phyloP scores from a whole-genome alignment of 768 basidiomycete species.

The Boletellus ananiceps region DNA sequence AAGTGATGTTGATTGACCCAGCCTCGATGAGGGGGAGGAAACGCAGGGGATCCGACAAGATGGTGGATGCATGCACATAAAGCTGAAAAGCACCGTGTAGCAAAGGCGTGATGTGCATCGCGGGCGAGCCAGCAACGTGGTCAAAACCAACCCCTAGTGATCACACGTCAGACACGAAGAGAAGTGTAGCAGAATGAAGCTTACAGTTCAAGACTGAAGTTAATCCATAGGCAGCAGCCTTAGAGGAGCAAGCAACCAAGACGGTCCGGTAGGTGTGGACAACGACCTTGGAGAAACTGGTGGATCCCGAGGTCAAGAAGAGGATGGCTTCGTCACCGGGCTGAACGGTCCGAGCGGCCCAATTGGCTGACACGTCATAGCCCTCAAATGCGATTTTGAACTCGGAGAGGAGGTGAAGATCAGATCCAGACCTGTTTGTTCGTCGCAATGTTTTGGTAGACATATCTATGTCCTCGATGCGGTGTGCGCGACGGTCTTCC shows the following conservation, averaged over 20 bases:
- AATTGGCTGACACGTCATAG: slow-evolving; percentile 4
- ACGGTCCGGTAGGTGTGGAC: slow-evolving; percentile 36
- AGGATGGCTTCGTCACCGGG: slow-evolving; percentile 28
- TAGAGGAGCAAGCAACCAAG: too few species aligned
- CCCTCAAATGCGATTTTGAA: slow-evolving; percentile 17
- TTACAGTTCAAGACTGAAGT: slow-evolving; percentile 35
- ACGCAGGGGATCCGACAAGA: slow-evolving; percentile 14
- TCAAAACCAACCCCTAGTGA: too few species aligned
- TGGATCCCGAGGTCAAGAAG: slow-evolving; percentile 38
- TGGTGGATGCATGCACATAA: slow-evolving; percentile 12
- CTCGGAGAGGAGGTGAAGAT: too few species aligned
- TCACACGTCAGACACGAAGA: not conserved
- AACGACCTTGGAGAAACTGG: slow-evolving; percentile 39
- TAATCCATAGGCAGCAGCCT: slow-evolving; percentile 31
- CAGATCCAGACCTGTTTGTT: too few species aligned
- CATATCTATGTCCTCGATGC: too few species aligned
- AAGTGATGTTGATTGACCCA: slow-evolving; percentile 31
- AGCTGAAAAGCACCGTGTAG: slow-evolving; percentile 24
- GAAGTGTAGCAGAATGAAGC: not conserved
- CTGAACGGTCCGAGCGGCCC: slow-evolving; percentile 11
- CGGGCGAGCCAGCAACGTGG: too few species aligned
- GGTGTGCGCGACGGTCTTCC: too few species aligned
- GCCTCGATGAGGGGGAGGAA: slow-evolving; percentile 28
- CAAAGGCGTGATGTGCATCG: slow-evolving; percentile 34
- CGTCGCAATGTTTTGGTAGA: too few species aligned